Percentiles rank a stretch among this genome's conserved stretches.
Evolutionary conservation across 257 asterid genomes (phyloP).

Genomic region (Penstemon eatonii): DNA sequence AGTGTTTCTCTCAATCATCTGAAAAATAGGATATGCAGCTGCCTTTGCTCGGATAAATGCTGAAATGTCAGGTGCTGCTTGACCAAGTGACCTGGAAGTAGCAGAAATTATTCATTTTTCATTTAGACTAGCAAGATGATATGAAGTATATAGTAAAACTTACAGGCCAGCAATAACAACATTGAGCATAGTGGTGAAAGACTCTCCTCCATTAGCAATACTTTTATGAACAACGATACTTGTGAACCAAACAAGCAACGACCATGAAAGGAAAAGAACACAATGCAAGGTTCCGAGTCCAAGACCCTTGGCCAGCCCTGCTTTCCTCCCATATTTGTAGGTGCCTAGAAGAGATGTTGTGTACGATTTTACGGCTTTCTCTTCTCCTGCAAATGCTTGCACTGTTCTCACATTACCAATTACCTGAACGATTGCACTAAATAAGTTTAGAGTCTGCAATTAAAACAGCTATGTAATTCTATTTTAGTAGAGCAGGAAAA

Average conservation of each 20-base stretch:
- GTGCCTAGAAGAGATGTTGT: conserved; percentile 59
- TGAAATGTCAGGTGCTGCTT: conserved; percentile 84
- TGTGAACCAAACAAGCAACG: conserved; percentile 94
- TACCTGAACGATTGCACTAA: conserved; percentile 42
- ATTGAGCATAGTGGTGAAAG: conserved; percentile 97
- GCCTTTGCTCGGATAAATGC: conserved; percentile 88
- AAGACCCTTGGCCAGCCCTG: conserved; percentile 92
- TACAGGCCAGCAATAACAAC: conserved; percentile 97
- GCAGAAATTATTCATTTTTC: background rate
- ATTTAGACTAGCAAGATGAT: too few relatives aligned
- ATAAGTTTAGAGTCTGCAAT: background rate
- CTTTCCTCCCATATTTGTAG: conserved; percentile 76
- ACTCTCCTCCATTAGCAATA: conserved; percentile 90
- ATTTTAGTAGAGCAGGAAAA: background rate
- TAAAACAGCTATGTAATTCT: background rate
- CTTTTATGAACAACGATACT: conserved; percentile 85
- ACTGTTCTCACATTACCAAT: conserved; percentile 92
- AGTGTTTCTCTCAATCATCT: conserved; percentile 86
- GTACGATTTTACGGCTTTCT: conserved; percentile 71
- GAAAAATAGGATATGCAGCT: conserved; percentile 85
- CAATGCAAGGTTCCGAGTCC: conserved; percentile 92
- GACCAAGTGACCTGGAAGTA: conserved; percentile 77
- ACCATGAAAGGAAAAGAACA: conserved; percentile 92
- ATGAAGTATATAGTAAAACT: conserved; percentile 26
- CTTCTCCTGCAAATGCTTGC: conserved; percentile 95